Evolutionary conservation across 345 rosid species (phyloP), one percentile per base, ranked within the genome.

Genomic region (Citrus medica): DNA sequence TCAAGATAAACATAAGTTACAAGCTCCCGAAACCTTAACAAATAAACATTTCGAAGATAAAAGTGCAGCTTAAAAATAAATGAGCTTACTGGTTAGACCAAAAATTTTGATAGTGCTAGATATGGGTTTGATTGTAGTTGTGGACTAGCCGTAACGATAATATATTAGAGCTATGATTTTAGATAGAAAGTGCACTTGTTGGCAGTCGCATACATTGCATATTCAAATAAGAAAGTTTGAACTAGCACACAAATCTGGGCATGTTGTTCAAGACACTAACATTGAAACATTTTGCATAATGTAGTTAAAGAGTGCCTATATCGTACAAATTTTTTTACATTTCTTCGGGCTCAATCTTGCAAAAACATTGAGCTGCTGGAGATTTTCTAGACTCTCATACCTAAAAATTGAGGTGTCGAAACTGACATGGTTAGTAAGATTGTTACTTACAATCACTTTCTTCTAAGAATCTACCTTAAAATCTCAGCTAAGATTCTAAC

Each of bases 381-480:
- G 19, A 72, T 48, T 60, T 60, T 59, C 58, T 24, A 55, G 27
- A 73, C 56, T 25, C 53, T 17, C 48, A 8, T 22, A 62, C 40
- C 16, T 21, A 74, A 67, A 38, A 60, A 56, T 59, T 16, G 13
- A 70, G 67, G 56, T 76, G 22, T 21, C 59, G 37, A 60, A n/a
- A 32, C 24, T 73, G 73, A 40, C 63, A 71, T 9, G 46, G 63
- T 76, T 71, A 72, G 77, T n/a, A 46, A 9, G 53, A 67, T 33
- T 32, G 37, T 76, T 78, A 28, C 28, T 56, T 70, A 9, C 1
- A 76, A 69, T 78, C 48, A 67, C 25, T 60, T 71, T 75, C 61
- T 76, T 69, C 35, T 70, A 69, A 60, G 63, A 64, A 37, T 58
- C 82, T 64, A 79, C 58, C 48, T 60, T 67, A 61, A 70, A 53